phyloP scores from a whole-genome alignment of 768 basidiomycete species.

The Phallus indusiatus region DNA sequence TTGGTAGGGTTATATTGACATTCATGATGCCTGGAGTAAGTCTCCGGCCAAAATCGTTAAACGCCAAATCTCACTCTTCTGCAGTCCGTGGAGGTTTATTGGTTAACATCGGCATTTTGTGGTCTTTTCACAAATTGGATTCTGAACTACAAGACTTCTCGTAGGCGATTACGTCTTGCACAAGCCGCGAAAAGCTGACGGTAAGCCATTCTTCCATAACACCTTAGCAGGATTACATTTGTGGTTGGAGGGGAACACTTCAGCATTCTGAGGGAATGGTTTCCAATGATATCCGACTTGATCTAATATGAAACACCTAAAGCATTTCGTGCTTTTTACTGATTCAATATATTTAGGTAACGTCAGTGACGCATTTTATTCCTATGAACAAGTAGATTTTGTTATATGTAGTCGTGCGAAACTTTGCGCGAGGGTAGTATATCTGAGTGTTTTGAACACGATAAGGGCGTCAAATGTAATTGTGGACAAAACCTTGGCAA shows the following conservation, averaged over 20 bases:
- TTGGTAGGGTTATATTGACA: constrained; percentile 59
- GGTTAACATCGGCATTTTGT: constrained; percentile 68
- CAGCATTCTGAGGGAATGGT: constrained; percentile 24
- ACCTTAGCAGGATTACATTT: constrained; percentile 30
- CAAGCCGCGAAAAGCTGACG: neutral
- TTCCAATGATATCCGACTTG: constrained; percentile 59
- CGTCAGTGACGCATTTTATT: no score
- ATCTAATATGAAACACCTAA: constrained; percentile 74
- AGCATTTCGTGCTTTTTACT: no score
- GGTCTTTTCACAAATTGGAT: constrained; percentile 69
- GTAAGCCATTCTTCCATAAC: no score
- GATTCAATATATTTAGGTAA: no score
- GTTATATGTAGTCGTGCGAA: no score
- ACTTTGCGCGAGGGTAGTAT: no score
- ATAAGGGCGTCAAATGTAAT: no score
- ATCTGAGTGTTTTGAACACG: neutral
- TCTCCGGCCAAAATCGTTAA: constrained; percentile 8
- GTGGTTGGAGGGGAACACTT: constrained; percentile 64
- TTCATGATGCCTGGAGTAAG: constrained; percentile 64
- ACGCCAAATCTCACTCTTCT: constrained; percentile 7
- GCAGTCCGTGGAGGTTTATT: constrained; percentile 64
- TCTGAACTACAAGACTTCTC: constrained; percentile 20
- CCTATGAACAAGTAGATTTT: no score
- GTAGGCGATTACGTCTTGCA: neutral
- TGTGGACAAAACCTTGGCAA: neutral